Base-by-base conservation (phyloP, 2,329 filamentous ascomycete genomes). In the Microdochium paspali region DNA sequence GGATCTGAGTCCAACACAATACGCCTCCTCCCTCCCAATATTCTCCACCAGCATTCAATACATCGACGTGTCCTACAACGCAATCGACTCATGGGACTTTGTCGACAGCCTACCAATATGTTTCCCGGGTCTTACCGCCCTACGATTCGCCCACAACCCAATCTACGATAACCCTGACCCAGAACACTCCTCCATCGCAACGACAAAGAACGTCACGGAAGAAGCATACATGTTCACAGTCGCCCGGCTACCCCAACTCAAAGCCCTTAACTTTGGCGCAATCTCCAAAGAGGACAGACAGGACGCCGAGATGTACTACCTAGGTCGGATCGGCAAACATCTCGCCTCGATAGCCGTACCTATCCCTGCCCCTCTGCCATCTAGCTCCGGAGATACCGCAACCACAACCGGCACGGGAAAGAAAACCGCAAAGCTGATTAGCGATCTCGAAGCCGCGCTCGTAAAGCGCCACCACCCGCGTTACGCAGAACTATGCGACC, bases 281-380 rank as follows among this genome's bases (percentile, higher is more conserved):
- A 82, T 97, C 55, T 82, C 82, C 0, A 56, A 72, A 1, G 79
- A 84, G 39, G 90, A 97, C 62, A 81, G 91, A 18, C 74, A 80
- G 47, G 93, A 97, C 58, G 90, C 90, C 4, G 93, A 97, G 57
- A 84, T 91, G 58, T 98, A 95, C 63, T 98, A 98, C 63, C 79
- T 97, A 10, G 87, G 84, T 1, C 79, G 86, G 47, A 93, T 96
- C 49, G 86, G 79, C 10, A 82, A 82, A 52, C 87, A 93, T 60
- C 71, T 96, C 32, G 76, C 81, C 1, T 68, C 73, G 12, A 18
- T 18, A n/a, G 18, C 35, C 20, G 35, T 40, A 20, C 35, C 18
- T 4, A 12, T 35, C 13, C 31, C 6, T 40, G 13, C 18, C 12
- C 3, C 6, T 3, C 35, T 12, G 6, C 35, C 18, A 7, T 9